Evolutionary conservation across 1,284 basidiomycete species (phyloP).

Genomic region (Volvariella volvacea): DNA sequence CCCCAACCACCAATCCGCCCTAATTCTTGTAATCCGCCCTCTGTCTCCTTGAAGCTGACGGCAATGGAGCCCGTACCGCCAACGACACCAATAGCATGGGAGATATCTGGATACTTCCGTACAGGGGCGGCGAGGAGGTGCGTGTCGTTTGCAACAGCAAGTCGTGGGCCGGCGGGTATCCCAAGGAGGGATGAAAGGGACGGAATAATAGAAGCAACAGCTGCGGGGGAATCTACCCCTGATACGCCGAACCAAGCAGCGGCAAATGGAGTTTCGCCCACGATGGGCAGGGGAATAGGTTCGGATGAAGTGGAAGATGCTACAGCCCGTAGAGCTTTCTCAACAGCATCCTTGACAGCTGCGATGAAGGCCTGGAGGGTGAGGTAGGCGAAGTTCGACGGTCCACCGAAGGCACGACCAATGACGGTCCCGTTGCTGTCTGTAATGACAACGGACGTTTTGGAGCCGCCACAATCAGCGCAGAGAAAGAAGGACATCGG

Average conservation of each 20-base stretch:
- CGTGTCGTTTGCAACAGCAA: conserved; percentile 69
- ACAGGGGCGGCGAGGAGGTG: conserved; percentile 70
- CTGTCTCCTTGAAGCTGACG: conserved; percentile 48
- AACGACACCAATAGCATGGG: conserved; percentile 57
- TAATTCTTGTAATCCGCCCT: conserved; percentile 43
- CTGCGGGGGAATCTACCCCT: conserved; percentile 65
- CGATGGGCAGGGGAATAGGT: conserved; percentile 29
- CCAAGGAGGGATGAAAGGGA: conserved; percentile 48
- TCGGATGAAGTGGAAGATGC: conserved; percentile 24
- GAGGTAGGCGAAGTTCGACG: conserved; percentile 34
- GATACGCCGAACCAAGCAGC: conserved; percentile 75
- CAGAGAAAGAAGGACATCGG: conserved; percentile 67
- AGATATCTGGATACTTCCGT: conserved; percentile 47
- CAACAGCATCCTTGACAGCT: conserved; percentile 43
- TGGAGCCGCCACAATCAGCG: conserved; percentile 78
- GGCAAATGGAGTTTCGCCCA: conserved; percentile 35
- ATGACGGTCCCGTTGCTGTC: conserved; percentile 48
- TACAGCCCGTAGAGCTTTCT: conserved; percentile 44
- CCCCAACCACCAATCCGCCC: conserved; percentile 76
- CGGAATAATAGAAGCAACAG: conserved; percentile 44
- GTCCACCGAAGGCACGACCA: conserved; percentile 57
- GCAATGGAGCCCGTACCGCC: conserved; percentile 69
- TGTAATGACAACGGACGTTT: conserved; percentile 66
- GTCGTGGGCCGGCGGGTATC: conserved; percentile 42
- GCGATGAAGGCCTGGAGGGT: conserved; percentile 25